Evolutionary conservation across 208 protist genomes (phyloP), one percentile per base, ranked within the genome.

Genomic region (Acanthamoeba polyphaga): DNA sequence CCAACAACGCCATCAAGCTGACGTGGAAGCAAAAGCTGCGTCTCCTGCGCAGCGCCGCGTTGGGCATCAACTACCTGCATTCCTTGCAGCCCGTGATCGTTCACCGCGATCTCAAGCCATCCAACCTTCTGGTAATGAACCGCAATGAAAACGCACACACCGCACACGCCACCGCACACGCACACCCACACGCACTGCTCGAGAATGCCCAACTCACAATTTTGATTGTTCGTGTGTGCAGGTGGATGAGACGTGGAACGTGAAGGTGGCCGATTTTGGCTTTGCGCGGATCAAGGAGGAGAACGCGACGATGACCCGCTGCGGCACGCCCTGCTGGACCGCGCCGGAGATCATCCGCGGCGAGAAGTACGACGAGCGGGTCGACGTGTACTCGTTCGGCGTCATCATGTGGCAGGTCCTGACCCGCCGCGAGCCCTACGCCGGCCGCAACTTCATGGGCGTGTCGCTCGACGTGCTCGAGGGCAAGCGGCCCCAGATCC

Each of bases 191-290:
- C n/a, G n/a, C n/a, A n/a, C n/a, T n/a, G n/a, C n/a, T n/a, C n/a
- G n/a, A n/a, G n/a, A n/a, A n/a, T n/a, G n/a, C n/a, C n/a, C n/a
- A n/a, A n/a, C n/a, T n/a, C n/a, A n/a, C n/a, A n/a, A n/a, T n/a
- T n/a, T n/a, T n/a, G n/a, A n/a, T n/a, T n/a, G n/a, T n/a, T n/a
- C n/a, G n/a, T n/a, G n/a, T n/a, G n/a, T 43, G 38, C 43, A 49
- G 43, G 43, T 64, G 24, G 96, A 97, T 9, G 90, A 95, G 4
- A 95, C 96, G 74, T 96, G 53, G 43, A 97, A 88, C 38, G 66
- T 97, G 7, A 97, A 97, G 80, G 96, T 97, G 13, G 53, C 55
- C 22, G 96, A 82, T 34, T 82, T 82, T 46, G 74, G 74, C 1
- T 82, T 82, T 24, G 74, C 74, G 32, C 74, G 74, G 0, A 82